Evolutionary conservation across 1,139 yeast genomes (phyloP), one percentile per base, ranked within the genome.

Genomic region (Komagataea norvegica): DNA sequence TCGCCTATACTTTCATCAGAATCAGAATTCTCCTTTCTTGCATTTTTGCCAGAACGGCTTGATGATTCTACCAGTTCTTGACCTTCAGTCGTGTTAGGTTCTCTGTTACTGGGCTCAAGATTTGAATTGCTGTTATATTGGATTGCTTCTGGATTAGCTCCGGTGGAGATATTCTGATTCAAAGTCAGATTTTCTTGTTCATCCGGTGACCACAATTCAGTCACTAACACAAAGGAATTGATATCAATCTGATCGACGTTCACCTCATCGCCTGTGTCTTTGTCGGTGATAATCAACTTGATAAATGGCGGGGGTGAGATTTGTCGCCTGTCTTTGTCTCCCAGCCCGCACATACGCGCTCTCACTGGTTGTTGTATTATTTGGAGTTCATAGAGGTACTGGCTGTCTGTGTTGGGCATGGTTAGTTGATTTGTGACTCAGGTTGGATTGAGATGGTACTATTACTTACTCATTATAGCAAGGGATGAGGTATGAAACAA

Each of bases 271-370:
- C 57, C 58, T 1, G 63, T 58, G 13, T 40, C 43, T 20, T 48
- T 37, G 39, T 65, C 62, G 25, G 37, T 48, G 18, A 67, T 49
- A 5, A 50, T 43, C 15, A 65, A 47, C 27, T 60, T 54, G 17
- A 67, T 57, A 42, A 70, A 67, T 3, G 70, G 72, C 8, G 71
- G 70, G 8, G 72, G 72, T 3, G 68, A 59, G 23, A 67, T 60
- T 33, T 65, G 69, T 23, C 72, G 52, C 29, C 71, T 57, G 42
- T 67, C 72, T 36, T 66, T 66, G 41, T 66, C 71, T 15, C 70
- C 70, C 31, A 66, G 57, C 3, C 72, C 72, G 45, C 72, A 67
- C 72, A 67, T 67, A 23, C 72, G 60, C 1, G 71, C 70, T 31
- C 72, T 51, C 14, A 64, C 57, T 4, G 72, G 72, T 37, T 67